Evolutionary conservation across 2,329 filamentous ascomycete genomes (phyloP), one percentile per base, ranked within the genome.

Genomic region (Aureobasidium pullulans): DNA sequence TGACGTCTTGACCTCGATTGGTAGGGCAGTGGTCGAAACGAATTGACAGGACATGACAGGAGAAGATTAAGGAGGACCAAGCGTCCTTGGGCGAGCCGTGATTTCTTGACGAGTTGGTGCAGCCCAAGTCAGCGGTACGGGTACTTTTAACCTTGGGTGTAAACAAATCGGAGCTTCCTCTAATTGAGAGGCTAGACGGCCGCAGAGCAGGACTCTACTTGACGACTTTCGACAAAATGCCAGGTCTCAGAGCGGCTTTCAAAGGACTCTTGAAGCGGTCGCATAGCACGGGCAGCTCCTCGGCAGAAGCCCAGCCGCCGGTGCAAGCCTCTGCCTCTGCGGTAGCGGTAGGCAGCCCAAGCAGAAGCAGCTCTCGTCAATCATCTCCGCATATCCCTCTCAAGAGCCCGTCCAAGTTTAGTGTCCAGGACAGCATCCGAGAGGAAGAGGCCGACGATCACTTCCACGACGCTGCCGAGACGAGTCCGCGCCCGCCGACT

Each of bases 1-100:
- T 49, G 47, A 37, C 32, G 47, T 37, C 19, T 52, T 29, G 34
- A 40, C 13, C 16, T 31, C 19, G 23, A 15, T 7, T 40, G 29
- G 44, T 48, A 48, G 44, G 44, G 44, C 44, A 48, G 40, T 46
- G 28, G 32, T 49, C 23, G 23, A 23, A 37, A 29, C 36, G 28
- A 16, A 23, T 42, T 52, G 23, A 34, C 28, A 43, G 50, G 36
- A 19, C 48, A 52, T 40, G 50, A 54, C 50, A 54, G 50, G 50
- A 54, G 23, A 54, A 54, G 50, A 54, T 54, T 54, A 54, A 54
- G 50, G 50, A 54, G 50, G 50, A 54, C 50, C 39, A 34, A 32
- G 50, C 50, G 36, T 37, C 37, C 10, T 42, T 7, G 8, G 8
- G 37, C 29, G 50, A 54, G 50, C 37, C 50, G 50, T 54, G 50